Percentiles rank a stretch among this genome's conserved stretches.
phyloP scores from a whole-genome alignment of 2,329 filamentous ascomycete genomes.

The Seiridium unicorne region DNA sequence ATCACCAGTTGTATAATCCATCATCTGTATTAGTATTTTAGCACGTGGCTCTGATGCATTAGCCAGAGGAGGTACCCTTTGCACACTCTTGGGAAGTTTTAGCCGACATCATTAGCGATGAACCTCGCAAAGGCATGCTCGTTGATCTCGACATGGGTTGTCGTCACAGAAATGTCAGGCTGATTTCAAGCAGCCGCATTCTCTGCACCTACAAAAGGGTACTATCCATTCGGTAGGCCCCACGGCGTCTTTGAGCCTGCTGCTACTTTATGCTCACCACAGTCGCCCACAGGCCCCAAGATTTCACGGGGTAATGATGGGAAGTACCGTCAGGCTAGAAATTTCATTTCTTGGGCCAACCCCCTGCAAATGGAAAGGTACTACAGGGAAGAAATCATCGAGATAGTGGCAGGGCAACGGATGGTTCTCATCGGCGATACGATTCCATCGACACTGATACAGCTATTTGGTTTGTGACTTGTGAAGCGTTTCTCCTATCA shows the following conservation, averaged over 20 bases:
- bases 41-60: too few relatives aligned
- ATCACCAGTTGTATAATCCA: too few relatives aligned
- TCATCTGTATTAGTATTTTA: too few relatives aligned
- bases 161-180: conserved; percentile 59
- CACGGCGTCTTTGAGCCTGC: conserved; percentile 33
- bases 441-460: conserved; percentile 37
- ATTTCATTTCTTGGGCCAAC: conserved; percentile 39
- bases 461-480: conserved; percentile 36
- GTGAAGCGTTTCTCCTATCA: neutral
- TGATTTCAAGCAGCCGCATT: conserved; percentile 58
- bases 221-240: conserved; percentile 69
- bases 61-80: conserved; percentile 42
- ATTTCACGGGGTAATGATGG: too few relatives aligned
- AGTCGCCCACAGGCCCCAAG: too few relatives aligned
- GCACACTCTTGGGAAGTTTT: conserved; percentile 64
- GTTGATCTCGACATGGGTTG: conserved; percentile 64
- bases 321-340: neutral
- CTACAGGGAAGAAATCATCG: conserved; percentile 31
- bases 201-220: conserved; percentile 66
- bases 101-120: conserved; percentile 57
- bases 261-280: too few relatives aligned
- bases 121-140: conserved; percentile 63
- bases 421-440: conserved; percentile 40
- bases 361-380: conserved; percentile 33
- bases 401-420: conserved; percentile 27